Conservation (phyloP, 2,329 filamentous ascomycete genomes). For the Fusarium luffae region DNA sequence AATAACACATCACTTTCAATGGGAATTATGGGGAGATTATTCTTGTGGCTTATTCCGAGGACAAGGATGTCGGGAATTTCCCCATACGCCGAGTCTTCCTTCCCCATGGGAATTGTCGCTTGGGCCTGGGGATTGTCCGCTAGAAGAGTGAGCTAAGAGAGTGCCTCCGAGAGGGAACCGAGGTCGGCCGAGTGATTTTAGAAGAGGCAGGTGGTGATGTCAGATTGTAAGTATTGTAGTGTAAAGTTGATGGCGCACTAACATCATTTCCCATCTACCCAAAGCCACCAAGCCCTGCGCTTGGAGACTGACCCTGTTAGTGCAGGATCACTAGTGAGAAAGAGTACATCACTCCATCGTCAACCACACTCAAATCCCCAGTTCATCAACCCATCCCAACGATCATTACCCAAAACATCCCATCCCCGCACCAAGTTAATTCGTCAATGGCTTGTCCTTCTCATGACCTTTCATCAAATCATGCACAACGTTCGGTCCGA, state of each 20-base stretch:
- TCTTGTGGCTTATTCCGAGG: background rate
- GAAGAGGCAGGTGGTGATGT: constrained; percentile 15
- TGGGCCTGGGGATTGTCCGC: constrained; percentile 18
- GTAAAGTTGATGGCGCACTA: background rate
- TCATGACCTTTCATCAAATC: background rate
- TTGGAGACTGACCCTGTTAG: background rate
- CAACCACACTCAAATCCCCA: background rate
- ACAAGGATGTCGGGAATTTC: constrained; percentile 24
- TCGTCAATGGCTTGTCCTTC: constrained; percentile 6
- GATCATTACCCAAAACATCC: constrained; percentile 16
- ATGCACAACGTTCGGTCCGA: constrained; percentile 32
- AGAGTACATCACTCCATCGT: accelerated
- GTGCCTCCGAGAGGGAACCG: constrained; percentile 30
- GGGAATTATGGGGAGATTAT: background rate
- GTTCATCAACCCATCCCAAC: background rate
- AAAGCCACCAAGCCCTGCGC: too few species aligned
- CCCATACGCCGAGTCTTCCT: constrained; percentile 3
- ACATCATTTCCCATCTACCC: accelerated
- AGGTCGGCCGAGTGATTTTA: constrained; percentile 4
- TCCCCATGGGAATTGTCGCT: constrained; percentile 30
- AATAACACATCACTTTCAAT: background rate
- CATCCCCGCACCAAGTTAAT: background rate
- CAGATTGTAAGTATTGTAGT: background rate
- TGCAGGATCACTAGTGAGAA: background rate
- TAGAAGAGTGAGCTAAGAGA: constrained; percentile 18